These are phyloP conservation scores for Populus davidiana DNA, from an alignment of 345 rosid species.

Conservation along the genomic window DNA sequence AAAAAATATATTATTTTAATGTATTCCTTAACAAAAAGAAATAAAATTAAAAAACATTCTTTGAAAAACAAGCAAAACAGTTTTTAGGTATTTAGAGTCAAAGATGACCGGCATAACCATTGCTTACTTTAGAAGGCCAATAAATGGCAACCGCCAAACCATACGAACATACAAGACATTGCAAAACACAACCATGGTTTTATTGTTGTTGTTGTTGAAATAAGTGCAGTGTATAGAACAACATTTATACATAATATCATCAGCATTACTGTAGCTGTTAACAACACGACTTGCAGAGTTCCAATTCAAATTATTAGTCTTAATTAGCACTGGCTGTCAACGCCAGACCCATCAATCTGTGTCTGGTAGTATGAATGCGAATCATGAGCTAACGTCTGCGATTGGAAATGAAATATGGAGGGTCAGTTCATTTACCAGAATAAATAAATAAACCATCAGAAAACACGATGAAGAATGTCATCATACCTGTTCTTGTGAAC, in stretches of 20 bases:
- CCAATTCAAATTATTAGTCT: background rate
- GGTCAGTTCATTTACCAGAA: slow-evolving; percentile 5
- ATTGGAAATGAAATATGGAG: background rate
- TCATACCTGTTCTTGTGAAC: slow-evolving; percentile 84
- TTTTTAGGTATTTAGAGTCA: no score
- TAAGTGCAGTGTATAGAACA: background rate
- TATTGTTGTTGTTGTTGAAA: no score
- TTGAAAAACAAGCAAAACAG: no score
- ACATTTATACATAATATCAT: background rate
- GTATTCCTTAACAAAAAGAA: no score
- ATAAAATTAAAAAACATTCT: no score
- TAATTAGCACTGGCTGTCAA: background rate
- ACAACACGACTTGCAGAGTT: background rate
- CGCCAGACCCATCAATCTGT: slow-evolving; percentile 27
- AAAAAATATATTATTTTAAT: no score
- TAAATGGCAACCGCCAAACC: no score
- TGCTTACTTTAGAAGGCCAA: no score
- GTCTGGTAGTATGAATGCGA: slow-evolving; percentile 40
- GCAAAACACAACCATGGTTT: background rate
- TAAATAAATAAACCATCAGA: background rate
- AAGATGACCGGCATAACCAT: no score
- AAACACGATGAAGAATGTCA: background rate
- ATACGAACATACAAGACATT: background rate
- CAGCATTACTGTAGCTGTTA: background rate
- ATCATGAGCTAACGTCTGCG: slow-evolving; percentile 86